These are phyloP conservation scores for Diplodia scrobiculata DNA, from an alignment of 2,329 filamentous ascomycete species.

Conservation along the genomic window DNA sequence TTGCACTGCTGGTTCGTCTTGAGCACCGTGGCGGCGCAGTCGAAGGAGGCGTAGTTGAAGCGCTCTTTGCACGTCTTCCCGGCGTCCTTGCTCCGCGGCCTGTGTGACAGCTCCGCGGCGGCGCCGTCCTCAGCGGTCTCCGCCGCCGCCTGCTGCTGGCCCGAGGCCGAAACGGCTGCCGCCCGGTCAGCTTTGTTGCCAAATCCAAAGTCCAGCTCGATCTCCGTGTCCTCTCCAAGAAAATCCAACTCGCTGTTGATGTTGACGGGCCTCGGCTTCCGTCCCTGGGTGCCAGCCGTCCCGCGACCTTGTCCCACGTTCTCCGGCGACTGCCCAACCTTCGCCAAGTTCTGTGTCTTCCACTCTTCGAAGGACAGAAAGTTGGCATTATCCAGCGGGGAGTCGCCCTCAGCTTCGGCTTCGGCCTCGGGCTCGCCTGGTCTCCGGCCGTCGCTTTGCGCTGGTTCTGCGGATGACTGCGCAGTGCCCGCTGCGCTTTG, in stretches of 20 bases:
- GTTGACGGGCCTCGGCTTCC: conserved; percentile 54
- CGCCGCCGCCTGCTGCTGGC: conserved; percentile 7
- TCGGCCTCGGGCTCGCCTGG: conserved; percentile 33
- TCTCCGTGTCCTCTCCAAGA: conserved; percentile 85
- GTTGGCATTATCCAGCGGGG: conserved; percentile 70
- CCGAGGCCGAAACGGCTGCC: conserved; percentile 12
- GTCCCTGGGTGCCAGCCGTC: conserved; percentile 53
- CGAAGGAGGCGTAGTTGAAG: conserved; percentile 96
- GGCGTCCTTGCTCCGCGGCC: conserved; percentile 77
- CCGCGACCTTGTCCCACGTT: conserved; percentile 62
- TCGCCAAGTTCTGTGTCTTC: conserved; percentile 90
- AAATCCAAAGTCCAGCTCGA: conserved; percentile 72
- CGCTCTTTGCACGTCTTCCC: conserved; percentile 97
- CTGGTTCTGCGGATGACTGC: conserved; percentile 24
- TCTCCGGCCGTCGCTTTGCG: background rate
- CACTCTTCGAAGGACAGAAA: conserved; percentile 98
- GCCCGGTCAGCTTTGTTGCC: conserved; percentile 32
- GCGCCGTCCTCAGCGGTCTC: background rate
- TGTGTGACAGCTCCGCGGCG: conserved; percentile 38
- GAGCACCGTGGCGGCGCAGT: conserved; percentile 88
- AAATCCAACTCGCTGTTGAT: conserved; percentile 72
- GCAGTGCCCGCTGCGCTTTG: conserved; percentile 21
- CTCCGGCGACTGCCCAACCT: conserved; percentile 76
- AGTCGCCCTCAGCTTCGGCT: conserved; percentile 62
- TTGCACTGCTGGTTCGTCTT: conserved; percentile 87